A percentile compares a stretch with the other conserved stretches of the same genome.
These are phyloP conservation scores for Ustilago bromivora DNA, from an alignment of 1,284 basidiomycete species.

Conservation along the genomic window DNA sequence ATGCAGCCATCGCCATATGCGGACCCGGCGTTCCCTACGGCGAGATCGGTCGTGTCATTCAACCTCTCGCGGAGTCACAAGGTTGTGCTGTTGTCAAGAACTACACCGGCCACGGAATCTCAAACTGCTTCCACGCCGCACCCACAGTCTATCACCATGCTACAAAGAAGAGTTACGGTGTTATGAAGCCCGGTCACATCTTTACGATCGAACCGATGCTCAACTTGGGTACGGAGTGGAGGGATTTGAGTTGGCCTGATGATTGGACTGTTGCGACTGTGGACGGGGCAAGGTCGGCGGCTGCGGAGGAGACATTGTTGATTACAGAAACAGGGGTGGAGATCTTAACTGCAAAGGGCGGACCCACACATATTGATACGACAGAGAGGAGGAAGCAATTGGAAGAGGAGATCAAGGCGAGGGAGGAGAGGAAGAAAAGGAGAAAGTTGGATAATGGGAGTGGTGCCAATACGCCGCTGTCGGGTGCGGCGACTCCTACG, in stretches of 20 bases:
- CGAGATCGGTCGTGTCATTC: constrained; percentile 82
- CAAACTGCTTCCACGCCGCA: constrained; percentile 81
- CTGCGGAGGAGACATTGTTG: constrained; percentile 67
- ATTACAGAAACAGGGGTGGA: constrained; percentile 68
- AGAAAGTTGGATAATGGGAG: constrained; percentile 38
- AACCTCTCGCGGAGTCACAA: constrained; percentile 71
- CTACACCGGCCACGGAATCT: constrained; percentile 89
- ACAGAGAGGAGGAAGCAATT: constrained; percentile 55
- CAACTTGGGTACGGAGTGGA: constrained; percentile 60
- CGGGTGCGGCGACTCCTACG: constrained; percentile 41
- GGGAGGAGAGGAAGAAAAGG: constrained; percentile 45
- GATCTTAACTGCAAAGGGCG: constrained; percentile 66
- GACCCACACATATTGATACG: constrained; percentile 60
- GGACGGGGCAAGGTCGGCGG: constrained; percentile 64
- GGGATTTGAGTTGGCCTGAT: constrained; percentile 68
- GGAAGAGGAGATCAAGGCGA: constrained; percentile 37
- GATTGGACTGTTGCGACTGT: constrained; percentile 67
- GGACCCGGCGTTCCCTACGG: constrained; percentile 80
- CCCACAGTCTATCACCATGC: constrained; percentile 84
- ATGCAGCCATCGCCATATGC: constrained; percentile 80
- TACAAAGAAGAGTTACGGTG: constrained; percentile 68
- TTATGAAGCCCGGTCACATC: constrained; percentile 67
- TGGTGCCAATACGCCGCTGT: constrained; percentile 20
- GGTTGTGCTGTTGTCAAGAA: constrained; percentile 79
- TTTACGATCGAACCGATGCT: constrained; percentile 69